These are phyloP conservation scores for Fusarium sp. DNA, from an alignment of 2,329 filamentous ascomycete genomes.

Conservation along the genomic window DNA sequence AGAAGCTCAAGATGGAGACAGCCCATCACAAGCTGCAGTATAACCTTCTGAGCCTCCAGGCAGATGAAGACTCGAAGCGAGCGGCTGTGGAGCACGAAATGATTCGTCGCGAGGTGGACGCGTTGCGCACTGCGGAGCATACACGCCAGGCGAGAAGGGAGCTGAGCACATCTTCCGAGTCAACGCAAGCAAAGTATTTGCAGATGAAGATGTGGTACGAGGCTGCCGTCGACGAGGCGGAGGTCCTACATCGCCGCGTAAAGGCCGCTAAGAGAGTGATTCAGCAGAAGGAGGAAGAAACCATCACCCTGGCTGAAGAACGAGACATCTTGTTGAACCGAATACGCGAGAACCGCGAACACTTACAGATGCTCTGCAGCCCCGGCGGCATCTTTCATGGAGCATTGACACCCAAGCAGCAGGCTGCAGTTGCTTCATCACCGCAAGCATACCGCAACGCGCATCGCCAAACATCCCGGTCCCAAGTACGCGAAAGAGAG, in stretches of 20 bases:
- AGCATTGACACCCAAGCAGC: slow-evolving; percentile 71
- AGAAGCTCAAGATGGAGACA: slow-evolving; percentile 81
- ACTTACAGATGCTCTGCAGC: slow-evolving; percentile 84
- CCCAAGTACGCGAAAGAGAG: slow-evolving; percentile 62
- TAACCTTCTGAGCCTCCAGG: slow-evolving; percentile 86
- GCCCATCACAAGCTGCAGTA: slow-evolving; percentile 94
- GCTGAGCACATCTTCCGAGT: slow-evolving; percentile 67
- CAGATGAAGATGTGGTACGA: slow-evolving; percentile 79
- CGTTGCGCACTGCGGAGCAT: slow-evolving; percentile 82
- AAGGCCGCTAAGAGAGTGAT: slow-evolving; percentile 84
- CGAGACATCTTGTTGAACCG: slow-evolving; percentile 84
- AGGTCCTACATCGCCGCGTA: slow-evolving; percentile 74
- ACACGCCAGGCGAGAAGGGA: slow-evolving; percentile 73
- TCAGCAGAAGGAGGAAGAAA: slow-evolving; percentile 82
- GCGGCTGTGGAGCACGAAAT: slow-evolving; percentile 94
- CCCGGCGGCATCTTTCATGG: slow-evolving; percentile 79
- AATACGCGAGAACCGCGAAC: slow-evolving; percentile 91
- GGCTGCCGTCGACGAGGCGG: slow-evolving; percentile 76
- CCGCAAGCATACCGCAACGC: slow-evolving; percentile 64
- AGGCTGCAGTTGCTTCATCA: slow-evolving; percentile 56
- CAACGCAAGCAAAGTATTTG: slow-evolving; percentile 68
- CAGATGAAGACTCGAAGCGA: slow-evolving; percentile 86
- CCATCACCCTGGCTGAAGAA: slow-evolving; percentile 79
- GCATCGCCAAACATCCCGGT: slow-evolving; percentile 67
- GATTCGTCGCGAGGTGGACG: slow-evolving; percentile 89